Evolutionary conservation across 75 land plant species (phyloP), one percentile per base, ranked within the genome.

Genomic region (Chamaecyparis obtusa): DNA sequence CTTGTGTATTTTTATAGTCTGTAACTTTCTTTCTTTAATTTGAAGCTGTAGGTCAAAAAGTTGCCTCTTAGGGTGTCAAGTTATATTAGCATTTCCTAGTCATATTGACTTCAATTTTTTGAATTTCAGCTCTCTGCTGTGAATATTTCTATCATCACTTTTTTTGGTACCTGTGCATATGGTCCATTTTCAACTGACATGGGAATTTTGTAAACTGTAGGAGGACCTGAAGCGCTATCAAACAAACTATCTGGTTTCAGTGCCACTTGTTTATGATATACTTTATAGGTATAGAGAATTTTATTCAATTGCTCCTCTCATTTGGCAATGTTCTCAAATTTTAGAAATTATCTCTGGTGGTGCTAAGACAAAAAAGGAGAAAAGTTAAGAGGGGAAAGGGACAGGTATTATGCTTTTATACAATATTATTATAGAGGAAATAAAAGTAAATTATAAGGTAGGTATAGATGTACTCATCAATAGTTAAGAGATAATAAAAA

Each of bases 191-290:
- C 44, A 64, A 19, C 74, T 37, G 71, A 84, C 32, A 74, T 54
- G n/a, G 49, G 75, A 56, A n/a, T 55, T 48, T 39, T 82, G 46
- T 86, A 14, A 41, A 75, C 69, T 83, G 87, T 81, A 97, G 99
- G 98, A 95, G 79, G 99, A 97, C 86, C 85, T 97, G 88, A 69
- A 86, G 81, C 85, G 27, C 7, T 95, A 96, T 84, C 92, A 93
- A 88, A 93, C 98, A 64, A 90, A 97, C 21, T 97, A 93, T 85
- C 84, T 97, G 43, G 92, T 97, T 87, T 91, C 98, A 48, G 99
- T 97, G 82, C 99, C 99, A 43, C 92, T 97, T 54, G 94, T 97
- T 39, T 97, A 89, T 89, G 96, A 97, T 82, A 95, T 92, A 19
- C 96, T 97, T 14, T 96, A 97, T 92, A 97, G 94, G 99, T 97